Evolutionary conservation across 768 basidiomycete species (phyloP).

Genomic region (Boletus sensibilis): DNA sequence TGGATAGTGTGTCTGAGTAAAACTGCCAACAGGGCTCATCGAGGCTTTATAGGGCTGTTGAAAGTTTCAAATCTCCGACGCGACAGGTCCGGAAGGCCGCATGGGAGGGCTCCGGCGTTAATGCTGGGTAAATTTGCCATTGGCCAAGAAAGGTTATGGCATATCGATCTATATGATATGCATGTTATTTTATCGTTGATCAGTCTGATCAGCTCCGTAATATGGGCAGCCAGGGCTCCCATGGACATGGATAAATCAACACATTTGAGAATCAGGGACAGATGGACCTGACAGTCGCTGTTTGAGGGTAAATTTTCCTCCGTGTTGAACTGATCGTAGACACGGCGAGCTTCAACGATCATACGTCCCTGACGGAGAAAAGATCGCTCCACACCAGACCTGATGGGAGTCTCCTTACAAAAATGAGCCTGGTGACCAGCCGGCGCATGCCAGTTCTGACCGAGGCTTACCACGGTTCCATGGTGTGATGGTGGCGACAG

Average conservation of each 20-base stretch:
- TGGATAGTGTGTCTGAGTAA: conserved; percentile 29
- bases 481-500: background rate
- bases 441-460: background rate
- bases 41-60: conserved; percentile 21
- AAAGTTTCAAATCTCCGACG: conserved; percentile 29
- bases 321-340: background rate
- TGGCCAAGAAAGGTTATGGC: conserved; percentile 10
- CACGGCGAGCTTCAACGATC: background rate
- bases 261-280: background rate
- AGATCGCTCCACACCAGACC: background rate
- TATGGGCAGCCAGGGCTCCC: background rate
- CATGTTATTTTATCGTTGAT: conserved; percentile 8
- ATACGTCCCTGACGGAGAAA: background rate
- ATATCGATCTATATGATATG: conserved; percentile 4
- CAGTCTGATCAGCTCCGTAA: background rate
- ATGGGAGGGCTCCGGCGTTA: background rate
- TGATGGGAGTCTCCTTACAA: background rate
- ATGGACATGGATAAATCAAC: background rate
- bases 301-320: background rate
- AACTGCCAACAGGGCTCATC: background rate
- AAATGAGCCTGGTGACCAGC: background rate
- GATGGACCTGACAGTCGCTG: too few species aligned
- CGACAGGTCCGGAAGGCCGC: conserved; percentile 21
- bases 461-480: background rate
- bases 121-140: conserved; percentile 22